Conservation (phyloP, 2,329 filamentous ascomycete species). For the Ophiostoma angusticollis region DNA sequence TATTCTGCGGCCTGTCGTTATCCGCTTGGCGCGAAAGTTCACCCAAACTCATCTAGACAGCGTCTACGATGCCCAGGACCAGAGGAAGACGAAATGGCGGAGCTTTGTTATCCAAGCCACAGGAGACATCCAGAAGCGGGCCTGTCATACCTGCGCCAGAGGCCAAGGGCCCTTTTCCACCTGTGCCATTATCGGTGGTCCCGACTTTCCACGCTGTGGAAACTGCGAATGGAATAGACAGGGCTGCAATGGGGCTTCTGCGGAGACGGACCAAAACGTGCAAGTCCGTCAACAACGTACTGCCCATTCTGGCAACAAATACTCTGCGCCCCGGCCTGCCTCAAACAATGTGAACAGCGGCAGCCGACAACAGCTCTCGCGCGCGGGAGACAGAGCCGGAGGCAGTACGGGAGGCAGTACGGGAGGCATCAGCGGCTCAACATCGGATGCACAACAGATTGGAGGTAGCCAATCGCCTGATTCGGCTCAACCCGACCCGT, state of each 20-base stretch:
- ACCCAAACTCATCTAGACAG: slow-evolving; percentile 25
- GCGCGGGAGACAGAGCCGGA: no score
- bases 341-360: no score
- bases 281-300: no score
- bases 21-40: slow-evolving; percentile 31
- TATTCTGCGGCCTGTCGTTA: slow-evolving; percentile 27
- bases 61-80: slow-evolving; percentile 27
- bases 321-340: no score
- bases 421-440: no score
- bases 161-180: slow-evolving; percentile 31
- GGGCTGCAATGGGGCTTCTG: slow-evolving; percentile 16
- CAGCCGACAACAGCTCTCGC: no score
- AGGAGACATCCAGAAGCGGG: slow-evolving; percentile 26
- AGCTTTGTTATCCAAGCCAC: slow-evolving; percentile 38
- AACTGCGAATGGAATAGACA: slow-evolving; percentile 38
- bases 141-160: slow-evolving; percentile 30
- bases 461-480: no score
- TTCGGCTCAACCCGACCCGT: background rate
- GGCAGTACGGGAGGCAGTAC: no score
- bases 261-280: no score
- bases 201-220: slow-evolving; percentile 33
- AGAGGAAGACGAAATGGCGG: slow-evolving; percentile 33
- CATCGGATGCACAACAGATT: no score
- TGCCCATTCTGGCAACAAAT: no score
- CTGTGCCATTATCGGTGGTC: slow-evolving; percentile 30